A percentile compares a stretch with the other conserved stretches of the same genome.
phyloP scores from a whole-genome alignment of 2,329 filamentous ascomycete species.

The Aspergillus nomiae region DNA sequence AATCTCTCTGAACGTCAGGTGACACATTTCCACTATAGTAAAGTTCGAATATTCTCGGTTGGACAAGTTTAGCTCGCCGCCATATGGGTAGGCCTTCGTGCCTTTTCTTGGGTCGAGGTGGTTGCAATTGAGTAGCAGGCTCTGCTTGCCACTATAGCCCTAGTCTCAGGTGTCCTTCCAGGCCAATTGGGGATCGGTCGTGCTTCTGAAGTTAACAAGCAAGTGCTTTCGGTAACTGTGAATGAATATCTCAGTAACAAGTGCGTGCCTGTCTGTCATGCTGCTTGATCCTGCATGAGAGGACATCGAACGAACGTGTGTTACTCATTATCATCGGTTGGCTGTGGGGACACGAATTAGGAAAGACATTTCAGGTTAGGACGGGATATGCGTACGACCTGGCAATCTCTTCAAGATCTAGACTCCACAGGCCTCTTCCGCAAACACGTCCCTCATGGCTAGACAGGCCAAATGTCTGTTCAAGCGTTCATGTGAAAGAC shows the following conservation, averaged over 20 bases:
- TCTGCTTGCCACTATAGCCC: background rate
- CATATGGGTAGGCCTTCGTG: background rate
- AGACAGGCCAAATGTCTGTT: background rate
- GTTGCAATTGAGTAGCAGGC: background rate
- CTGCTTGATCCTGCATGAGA: background rate
- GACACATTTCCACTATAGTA: background rate
- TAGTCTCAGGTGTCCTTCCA: too few relatives aligned
- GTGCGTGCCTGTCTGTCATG: too few relatives aligned
- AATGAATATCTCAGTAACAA: background rate
- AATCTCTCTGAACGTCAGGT: background rate
- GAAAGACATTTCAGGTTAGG: background rate
- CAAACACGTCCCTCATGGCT: background rate
- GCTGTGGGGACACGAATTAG: too few relatives aligned
- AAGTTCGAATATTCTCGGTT: background rate
- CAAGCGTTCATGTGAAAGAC: background rate
- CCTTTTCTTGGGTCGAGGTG: background rate
- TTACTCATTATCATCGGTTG: background rate
- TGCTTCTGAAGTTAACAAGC: background rate
- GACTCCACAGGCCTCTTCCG: background rate
- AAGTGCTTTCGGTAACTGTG: background rate
- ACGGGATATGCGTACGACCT: background rate
- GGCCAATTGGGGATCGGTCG: too few relatives aligned
- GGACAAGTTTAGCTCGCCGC: too few relatives aligned
- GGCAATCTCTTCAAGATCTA: too few relatives aligned
- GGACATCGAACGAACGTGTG: background rate